Evolutionary conservation across 1,284 basidiomycete genomes (phyloP), one percentile per base, ranked within the genome.

Genomic region (Rhodotorula mucilaginosa): DNA sequence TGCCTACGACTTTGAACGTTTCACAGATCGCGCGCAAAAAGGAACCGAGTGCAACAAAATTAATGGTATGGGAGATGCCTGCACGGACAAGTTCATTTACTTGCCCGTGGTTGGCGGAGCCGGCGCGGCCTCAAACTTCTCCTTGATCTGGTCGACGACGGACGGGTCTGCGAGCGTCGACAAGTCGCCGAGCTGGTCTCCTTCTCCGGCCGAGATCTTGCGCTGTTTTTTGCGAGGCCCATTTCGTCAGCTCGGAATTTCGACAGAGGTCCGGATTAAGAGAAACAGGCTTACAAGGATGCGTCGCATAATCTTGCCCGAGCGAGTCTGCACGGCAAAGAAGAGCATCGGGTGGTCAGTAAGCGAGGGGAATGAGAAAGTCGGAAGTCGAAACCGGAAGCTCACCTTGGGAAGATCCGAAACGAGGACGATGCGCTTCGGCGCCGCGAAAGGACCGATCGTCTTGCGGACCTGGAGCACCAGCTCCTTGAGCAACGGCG

Each of bases 291-390:
- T 48, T 23, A 59, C 58, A 23, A 64, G 46, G 7, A 54, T 90
- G 66, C 96, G 87, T 68, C 94, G 88, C 89, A 97, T 94, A 82
- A 93, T 92, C 90, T 97, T 98, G 58, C 96, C 96, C n/a, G 90
- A 92, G 64, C 95, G 86, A 60, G 96, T 99, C 88, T 98, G 12
- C 18, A 44, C 8, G 39, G n/a, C 44, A n/a, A 16, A 13, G 31
- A 10, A 21, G 57, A 13, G 31, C 6, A 16, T 34, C 19, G 19
- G 21, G 31, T 18, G n/a, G n/a, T n/a, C 52, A 34, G 52, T n/a
- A 8, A 23, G 23, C n/a, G 52, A n/a, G 8, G n/a, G 23, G 21
- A 31, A 31, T 15, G 5, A 26, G 34, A 58, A 8, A 31, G 18
- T 31, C 56, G 29, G 26, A 15, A 46, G 39, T 5, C 48, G 8